Evolutionary conservation across 2,329 filamentous ascomycete genomes (phyloP).

Genomic region (Taxawa tesnikishii): DNA sequence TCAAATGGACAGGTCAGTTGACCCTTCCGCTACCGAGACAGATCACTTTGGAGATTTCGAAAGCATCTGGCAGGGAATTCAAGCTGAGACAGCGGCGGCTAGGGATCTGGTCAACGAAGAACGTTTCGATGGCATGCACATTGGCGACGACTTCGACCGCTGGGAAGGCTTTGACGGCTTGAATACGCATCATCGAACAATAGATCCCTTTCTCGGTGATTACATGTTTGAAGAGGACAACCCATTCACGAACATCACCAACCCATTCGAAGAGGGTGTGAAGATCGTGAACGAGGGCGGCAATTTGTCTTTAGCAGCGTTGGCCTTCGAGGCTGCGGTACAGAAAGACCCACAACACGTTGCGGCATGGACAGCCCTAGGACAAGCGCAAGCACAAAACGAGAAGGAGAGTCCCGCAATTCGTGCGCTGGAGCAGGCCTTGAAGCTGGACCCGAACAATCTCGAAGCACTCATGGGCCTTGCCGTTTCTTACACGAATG

Average conservation of each 20-base stretch:
- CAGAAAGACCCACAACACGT: slow-evolving; percentile 81
- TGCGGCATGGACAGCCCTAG: slow-evolving; percentile 87
- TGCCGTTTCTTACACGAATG: slow-evolving; percentile 95
- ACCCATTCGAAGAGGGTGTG: slow-evolving; percentile 86
- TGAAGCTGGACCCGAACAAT: slow-evolving; percentile 80
- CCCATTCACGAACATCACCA: slow-evolving; percentile 65
- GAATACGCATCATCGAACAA: slow-evolving; percentile 51
- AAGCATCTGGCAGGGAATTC: slow-evolving; percentile 73
- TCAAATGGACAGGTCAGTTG: slow-evolving; percentile 73
- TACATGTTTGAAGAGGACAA: slow-evolving; percentile 96
- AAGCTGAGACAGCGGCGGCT: slow-evolving; percentile 59
- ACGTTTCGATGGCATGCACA: slow-evolving; percentile 45
- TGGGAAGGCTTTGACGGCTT: slow-evolving; percentile 66
- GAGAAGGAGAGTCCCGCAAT: slow-evolving; percentile 97
- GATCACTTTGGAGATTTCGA: slow-evolving; percentile 48
- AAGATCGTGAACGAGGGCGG: slow-evolving; percentile 89
- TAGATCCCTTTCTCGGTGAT: slow-evolving; percentile 64
- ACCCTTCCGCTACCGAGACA: slow-evolving; percentile 11
- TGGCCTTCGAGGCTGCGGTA: slow-evolving; percentile 91
- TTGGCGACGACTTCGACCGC: slow-evolving; percentile 67
- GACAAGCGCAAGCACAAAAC: slow-evolving; percentile 89
- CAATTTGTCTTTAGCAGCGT: slow-evolving; percentile 81
- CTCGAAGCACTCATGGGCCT: slow-evolving; percentile 86
- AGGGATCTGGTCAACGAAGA: slow-evolving; percentile 57
- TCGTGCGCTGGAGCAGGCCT: slow-evolving; percentile 77